phyloP scores from a whole-genome alignment of 208 protist genomes.

The Trypanosoma avium region DNA sequence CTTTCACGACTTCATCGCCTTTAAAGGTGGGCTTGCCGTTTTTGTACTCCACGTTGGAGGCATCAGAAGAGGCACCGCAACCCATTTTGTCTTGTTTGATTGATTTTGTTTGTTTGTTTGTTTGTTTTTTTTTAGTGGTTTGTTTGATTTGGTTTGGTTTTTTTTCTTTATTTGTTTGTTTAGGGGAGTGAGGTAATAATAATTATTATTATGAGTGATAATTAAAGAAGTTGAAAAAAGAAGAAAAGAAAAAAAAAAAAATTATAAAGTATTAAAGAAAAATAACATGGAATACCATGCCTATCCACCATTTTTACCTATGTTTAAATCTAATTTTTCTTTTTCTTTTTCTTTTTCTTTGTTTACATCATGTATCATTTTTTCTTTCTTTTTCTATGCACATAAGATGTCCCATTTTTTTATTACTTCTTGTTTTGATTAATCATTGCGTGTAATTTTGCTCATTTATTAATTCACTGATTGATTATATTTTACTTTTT shows the following conservation, averaged over 20 bases:
- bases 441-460: too few species aligned
- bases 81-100: slow-evolving; percentile 51
- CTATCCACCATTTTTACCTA: too few species aligned
- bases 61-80: slow-evolving; percentile 59
- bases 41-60: slow-evolving; percentile 38
- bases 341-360: too few species aligned
- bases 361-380: too few species aligned
- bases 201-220: background rate
- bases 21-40: slow-evolving; percentile 77
- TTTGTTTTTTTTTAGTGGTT: background rate
- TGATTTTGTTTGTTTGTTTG: slow-evolving; percentile 6
- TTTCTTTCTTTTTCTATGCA: slow-evolving; percentile 12
- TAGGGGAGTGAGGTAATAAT: background rate
- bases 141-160: background rate
- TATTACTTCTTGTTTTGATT: background rate
- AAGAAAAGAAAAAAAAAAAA: background rate
- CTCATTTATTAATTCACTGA: too few species aligned
- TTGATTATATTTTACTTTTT: too few species aligned
- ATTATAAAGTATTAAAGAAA: background rate
- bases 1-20: slow-evolving; percentile 66
- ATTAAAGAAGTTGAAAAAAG: background rate
- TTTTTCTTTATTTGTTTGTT: slow-evolving; percentile 6
- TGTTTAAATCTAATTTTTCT: too few species aligned
- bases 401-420: background rate
- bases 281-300: slow-evolving; percentile 7